Percentiles rank a stretch among this genome's conserved stretches.
phyloP scores from a whole-genome alignment of 164 flowering plant species.

The Berberis thunbergii region DNA sequence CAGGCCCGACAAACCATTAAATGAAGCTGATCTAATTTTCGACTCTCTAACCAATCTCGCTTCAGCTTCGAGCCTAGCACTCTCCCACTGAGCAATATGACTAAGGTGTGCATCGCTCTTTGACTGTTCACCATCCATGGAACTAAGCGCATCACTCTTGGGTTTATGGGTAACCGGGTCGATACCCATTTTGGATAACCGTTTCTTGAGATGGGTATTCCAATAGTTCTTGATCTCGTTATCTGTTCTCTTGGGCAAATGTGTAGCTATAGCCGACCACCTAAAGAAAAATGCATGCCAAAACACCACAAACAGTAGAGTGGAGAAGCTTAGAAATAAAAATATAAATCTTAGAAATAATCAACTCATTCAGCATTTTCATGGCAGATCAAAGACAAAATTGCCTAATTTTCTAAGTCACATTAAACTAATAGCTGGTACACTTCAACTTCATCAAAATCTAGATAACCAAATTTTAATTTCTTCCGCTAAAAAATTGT shows the following conservation, averaged over 20 bases:
- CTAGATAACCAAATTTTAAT: not conserved
- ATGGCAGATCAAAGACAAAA: not conserved
- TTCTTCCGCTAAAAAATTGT: too few species aligned
- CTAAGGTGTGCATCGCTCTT: slow-evolving; percentile 63
- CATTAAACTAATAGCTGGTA: not conserved
- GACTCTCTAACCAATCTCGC: slow-evolving; percentile 74
- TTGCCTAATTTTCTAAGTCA: not conserved
- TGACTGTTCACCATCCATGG: slow-evolving; percentile 29
- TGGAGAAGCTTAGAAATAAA: not conserved
- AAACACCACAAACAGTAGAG: not conserved
- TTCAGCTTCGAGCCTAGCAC: slow-evolving; percentile 92
- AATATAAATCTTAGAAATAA: slow-evolving; percentile 6
- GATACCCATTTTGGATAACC: slow-evolving; percentile 77
- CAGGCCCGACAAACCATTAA: slow-evolving; percentile 3
- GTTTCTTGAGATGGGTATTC: slow-evolving; percentile 94
- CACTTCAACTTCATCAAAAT: not conserved
- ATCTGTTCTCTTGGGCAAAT: slow-evolving; percentile 49
- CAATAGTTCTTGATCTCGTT: slow-evolving; percentile 63
- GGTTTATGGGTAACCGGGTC: slow-evolving; percentile 96
- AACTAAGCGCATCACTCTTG: slow-evolving; percentile 46
- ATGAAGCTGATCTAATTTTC: slow-evolving; percentile 36
- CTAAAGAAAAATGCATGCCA: slow-evolving; percentile 20
- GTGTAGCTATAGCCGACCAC: slow-evolving; percentile 96
- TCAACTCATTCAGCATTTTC: not conserved
- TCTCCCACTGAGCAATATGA: slow-evolving; percentile 97